A percentile compares a stretch with the other conserved stretches of the same genome.
These are phyloP conservation scores for Naumovozyma castellii DNA, from an alignment of 805 yeast species.

Conservation along the genomic window DNA sequence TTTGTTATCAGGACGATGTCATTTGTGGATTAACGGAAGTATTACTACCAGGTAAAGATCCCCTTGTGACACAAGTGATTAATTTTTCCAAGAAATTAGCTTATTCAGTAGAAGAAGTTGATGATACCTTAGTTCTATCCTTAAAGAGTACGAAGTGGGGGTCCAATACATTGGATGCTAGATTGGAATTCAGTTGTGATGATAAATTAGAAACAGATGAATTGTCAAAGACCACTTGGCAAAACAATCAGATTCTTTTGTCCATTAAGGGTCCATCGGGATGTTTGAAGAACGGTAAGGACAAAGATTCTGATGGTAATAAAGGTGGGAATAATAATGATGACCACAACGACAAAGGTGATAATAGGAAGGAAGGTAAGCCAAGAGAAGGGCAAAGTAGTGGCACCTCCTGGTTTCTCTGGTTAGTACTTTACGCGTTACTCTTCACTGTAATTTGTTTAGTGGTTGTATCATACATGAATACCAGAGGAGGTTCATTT, in stretches of 20 bases:
- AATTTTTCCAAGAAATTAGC: conserved; percentile 36
- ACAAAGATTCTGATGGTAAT: conserved; percentile 15
- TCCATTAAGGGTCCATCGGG: conserved; percentile 36
- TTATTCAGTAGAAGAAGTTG: conserved; percentile 24
- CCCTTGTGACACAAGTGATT: conserved; percentile 51
- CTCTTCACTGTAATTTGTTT: conserved; percentile 65
- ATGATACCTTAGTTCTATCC: conserved; percentile 30
- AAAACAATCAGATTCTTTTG: conserved; percentile 20
- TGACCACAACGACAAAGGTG: conserved; percentile 20
- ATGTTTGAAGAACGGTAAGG: conserved; percentile 31
- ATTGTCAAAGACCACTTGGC: conserved; percentile 17
- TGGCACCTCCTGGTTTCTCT: conserved; percentile 47
- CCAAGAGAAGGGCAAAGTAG: conserved; percentile 24
- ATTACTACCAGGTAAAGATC: conserved; percentile 38
- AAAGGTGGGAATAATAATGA: conserved; percentile 16
- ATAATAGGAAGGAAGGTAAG: conserved; percentile 19
- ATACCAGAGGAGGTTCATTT: conserved; percentile 55
- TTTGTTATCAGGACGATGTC: conserved; percentile 64
- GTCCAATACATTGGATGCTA: conserved; percentile 38
- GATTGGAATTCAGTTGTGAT: conserved; percentile 41
- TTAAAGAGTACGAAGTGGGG: conserved; percentile 68
- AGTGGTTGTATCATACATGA: conserved; percentile 60
- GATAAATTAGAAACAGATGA: conserved; percentile 29
- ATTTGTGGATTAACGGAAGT: conserved; percentile 67
- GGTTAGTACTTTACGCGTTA: conserved; percentile 63